Percentiles rank a stretch among this genome's conserved stretches.
These are phyloP conservation scores for Pseudisothecium myosuroides DNA, from an alignment of 225 moss, liverwort and hornwort species.

Conservation along the genomic window DNA sequence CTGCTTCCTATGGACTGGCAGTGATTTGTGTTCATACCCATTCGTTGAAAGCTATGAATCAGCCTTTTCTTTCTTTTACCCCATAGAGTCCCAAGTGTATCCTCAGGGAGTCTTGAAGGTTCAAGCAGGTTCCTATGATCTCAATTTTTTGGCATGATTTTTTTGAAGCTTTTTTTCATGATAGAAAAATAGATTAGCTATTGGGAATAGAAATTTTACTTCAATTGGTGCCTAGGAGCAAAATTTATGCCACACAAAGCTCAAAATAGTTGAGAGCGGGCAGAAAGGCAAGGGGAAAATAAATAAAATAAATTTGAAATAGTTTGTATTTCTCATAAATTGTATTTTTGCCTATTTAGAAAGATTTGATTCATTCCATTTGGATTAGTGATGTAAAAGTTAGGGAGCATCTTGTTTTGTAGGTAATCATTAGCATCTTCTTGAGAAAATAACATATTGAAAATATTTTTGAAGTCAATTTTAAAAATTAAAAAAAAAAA, in stretches of 20 bases:
- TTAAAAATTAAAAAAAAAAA: neutral
- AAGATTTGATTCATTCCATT: neutral
- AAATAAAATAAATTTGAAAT: accelerated
- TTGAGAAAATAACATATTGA: accelerated
- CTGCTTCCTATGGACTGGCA: neutral
- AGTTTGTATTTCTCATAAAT: neutral
- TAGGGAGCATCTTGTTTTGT: neutral
- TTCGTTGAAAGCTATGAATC: neutral
- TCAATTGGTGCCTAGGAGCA: accelerated
- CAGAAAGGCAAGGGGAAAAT: accelerated
- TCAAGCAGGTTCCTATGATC: neutral
- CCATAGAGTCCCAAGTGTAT: neutral
- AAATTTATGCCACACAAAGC: neutral
- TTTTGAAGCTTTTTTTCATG: neutral
- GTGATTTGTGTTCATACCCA: neutral
- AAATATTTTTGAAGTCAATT: too few species aligned
- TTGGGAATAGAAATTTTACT: neutral
- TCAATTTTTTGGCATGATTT: neutral
- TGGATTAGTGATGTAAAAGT: neutral
- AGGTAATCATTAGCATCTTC: neutral
- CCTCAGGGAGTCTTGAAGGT: neutral
- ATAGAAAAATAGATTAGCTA: neutral
- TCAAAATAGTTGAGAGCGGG: neutral
- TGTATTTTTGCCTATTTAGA: neutral
- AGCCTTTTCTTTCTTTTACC: neutral